Evolutionary conservation across 768 basidiomycete species (phyloP).

Genomic region (Boletus sp.): DNA sequence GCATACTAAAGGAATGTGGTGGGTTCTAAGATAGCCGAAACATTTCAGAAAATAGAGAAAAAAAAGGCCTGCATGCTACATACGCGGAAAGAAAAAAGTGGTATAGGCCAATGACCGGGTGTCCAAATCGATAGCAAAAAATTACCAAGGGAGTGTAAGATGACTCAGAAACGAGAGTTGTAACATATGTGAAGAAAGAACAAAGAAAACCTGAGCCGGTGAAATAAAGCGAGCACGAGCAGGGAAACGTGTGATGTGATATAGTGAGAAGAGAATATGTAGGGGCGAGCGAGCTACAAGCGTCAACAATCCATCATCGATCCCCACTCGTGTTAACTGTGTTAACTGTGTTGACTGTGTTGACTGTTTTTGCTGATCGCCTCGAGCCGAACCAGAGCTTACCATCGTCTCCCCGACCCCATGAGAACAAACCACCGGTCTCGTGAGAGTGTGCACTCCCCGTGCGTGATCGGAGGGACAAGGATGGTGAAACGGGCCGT

Average conservation of each 20-base stretch:
- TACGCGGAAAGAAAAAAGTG: constrained; percentile 15
- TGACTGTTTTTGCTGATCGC: constrained; percentile 47
- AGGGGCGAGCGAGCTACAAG: background rate
- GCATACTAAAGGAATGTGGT: constrained; percentile 18
- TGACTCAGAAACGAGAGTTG: constrained; percentile 22
- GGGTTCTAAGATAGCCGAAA: constrained; percentile 3
- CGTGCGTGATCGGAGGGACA: constrained; percentile 80
- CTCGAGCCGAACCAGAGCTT: constrained; percentile 74
- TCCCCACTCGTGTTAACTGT: constrained; percentile 13
- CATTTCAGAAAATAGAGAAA: background rate
- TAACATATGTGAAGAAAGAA: constrained; percentile 4
- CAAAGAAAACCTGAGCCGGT: constrained; percentile 1
- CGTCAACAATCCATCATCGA: constrained; percentile 17
- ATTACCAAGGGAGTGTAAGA: constrained; percentile 35
- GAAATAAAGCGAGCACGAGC: constrained; percentile 6
- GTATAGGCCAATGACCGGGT: constrained; percentile 9
- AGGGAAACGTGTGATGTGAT: background rate
- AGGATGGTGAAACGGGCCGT: constrained; percentile 75
- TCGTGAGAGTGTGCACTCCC: constrained; percentile 74
- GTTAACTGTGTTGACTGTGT: constrained; percentile 16
- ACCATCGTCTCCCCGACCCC: constrained; percentile 59
- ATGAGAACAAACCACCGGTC: constrained; percentile 65
- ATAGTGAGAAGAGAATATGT: background rate
- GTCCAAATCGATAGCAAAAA: constrained; percentile 19
- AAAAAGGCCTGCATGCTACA: constrained; percentile 32